These are phyloP conservation scores for Termitomyces sp. DNA, from an alignment of 768 basidiomycete genomes.

Conservation along the genomic window DNA sequence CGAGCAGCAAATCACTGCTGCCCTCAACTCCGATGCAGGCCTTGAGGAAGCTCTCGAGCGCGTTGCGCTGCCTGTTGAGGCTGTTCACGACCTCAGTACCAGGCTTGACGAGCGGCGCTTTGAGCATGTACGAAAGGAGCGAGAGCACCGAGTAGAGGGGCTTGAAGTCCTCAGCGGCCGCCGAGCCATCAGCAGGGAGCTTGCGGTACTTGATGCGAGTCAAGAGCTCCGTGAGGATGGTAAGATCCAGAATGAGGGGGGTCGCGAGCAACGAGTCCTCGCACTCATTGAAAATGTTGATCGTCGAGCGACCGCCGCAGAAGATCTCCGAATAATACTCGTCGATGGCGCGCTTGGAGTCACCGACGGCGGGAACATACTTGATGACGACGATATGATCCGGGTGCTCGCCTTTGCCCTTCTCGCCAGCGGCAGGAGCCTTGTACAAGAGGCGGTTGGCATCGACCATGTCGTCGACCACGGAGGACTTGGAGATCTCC, in stretches of 20 bases:
- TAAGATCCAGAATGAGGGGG: conserved; percentile 90
- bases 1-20: conserved; percentile 77
- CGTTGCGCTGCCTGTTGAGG: conserved; percentile 91
- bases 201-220: conserved; percentile 90
- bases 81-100: conserved; percentile 94
- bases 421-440: conserved; percentile 56
- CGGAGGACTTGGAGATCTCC: conserved; percentile 96
- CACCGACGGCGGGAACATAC: conserved; percentile 94
- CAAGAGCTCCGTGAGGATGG: conserved; percentile 90
- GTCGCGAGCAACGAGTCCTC: conserved; percentile 97
- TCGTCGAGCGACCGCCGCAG: conserved; percentile 90
- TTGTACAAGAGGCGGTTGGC: conserved; percentile 89
- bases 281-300: conserved; percentile 98
- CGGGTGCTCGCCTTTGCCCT: conserved; percentile 91
- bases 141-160: conserved; percentile 90
- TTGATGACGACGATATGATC: conserved; percentile 98
- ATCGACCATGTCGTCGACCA: conserved; percentile 97
- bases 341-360: conserved; percentile 98
- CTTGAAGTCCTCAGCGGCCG: conserved; percentile 54
- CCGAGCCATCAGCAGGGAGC: conserved; percentile 22
- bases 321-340: conserved; percentile 99
- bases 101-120: conserved; percentile 95
- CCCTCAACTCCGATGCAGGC: conserved; percentile 88
- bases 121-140: conserved; percentile 94
- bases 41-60: conserved; percentile 90